A percentile compares a stretch with the other conserved stretches of the same genome.
Evolutionary conservation across 2,329 filamentous ascomycete species (phyloP).

Genomic region (Aspergillus caelatus): DNA sequence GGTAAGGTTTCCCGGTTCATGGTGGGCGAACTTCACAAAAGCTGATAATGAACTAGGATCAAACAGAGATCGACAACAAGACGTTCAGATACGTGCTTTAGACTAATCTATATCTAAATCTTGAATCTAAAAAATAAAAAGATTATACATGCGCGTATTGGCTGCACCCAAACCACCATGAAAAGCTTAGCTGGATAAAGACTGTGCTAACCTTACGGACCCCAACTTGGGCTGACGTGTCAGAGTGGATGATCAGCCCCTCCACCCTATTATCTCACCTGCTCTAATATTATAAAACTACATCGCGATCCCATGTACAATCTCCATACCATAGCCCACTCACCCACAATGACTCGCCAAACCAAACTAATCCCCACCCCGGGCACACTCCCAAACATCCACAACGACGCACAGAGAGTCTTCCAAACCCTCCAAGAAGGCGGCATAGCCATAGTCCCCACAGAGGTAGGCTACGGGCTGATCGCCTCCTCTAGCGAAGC

Average conservation of each 20-base stretch:
- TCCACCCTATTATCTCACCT: neutral
- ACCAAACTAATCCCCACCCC: neutral
- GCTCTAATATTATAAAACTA: neutral
- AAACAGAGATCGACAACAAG: conserved; percentile 60
- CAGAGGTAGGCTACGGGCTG: conserved; percentile 30
- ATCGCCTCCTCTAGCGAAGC: conserved; percentile 18
- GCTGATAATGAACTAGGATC: conserved; percentile 33
- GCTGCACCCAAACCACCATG: neutral
- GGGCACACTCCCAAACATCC: neutral
- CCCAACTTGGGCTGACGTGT: neutral
- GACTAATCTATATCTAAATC: too few relatives aligned
- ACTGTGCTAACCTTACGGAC: neutral
- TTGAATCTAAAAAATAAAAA: too few relatives aligned
- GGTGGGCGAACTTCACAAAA: neutral
- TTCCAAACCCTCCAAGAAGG: conserved; percentile 19
- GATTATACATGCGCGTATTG: too few relatives aligned
- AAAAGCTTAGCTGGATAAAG: neutral
- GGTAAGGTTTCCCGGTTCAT: conserved; percentile 28
- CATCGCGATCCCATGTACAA: neutral
- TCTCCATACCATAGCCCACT: neutral
- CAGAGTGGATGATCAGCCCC: neutral
- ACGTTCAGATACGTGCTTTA: conserved; percentile 56
- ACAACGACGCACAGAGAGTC: conserved; percentile 11
- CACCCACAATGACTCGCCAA: neutral
- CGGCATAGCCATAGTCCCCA: conserved; percentile 26